phyloP scores from a whole-genome alignment of 768 basidiomycete genomes.

The Antrodiella citrinella region DNA sequence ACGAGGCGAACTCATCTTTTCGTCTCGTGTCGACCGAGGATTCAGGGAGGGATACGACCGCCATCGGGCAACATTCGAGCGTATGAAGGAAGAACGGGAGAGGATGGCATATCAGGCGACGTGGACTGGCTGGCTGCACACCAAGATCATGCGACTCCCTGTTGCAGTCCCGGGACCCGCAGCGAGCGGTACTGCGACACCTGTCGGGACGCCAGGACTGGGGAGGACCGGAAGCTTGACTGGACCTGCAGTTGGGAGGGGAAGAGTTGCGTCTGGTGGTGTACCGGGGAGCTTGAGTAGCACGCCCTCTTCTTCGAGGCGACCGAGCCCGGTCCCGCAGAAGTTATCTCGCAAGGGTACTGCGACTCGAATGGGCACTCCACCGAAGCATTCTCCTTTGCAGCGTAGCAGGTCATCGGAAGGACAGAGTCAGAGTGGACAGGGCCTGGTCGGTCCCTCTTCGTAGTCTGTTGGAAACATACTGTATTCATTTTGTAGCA shows the following conservation, averaged over 20 bases:
- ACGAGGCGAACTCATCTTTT: slow-evolving; percentile 95
- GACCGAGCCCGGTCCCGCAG: slow-evolving; percentile 18
- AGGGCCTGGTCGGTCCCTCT: no score
- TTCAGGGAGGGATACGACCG: slow-evolving; percentile 93
- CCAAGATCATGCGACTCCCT: slow-evolving; percentile 17
- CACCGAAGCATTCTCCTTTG: neutral
- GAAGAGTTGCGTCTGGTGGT: slow-evolving; percentile 2
- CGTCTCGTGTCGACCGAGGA: slow-evolving; percentile 68
- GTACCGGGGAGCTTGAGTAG: slow-evolving; percentile 4
- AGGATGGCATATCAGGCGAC: slow-evolving; percentile 26
- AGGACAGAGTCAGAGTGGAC: no score
- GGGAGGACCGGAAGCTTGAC: slow-evolving; percentile 6
- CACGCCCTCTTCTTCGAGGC: slow-evolving; percentile 15
- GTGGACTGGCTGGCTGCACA: slow-evolving; percentile 23
- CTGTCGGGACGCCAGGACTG: slow-evolving; percentile 2
- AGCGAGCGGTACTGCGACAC: slow-evolving; percentile 11
- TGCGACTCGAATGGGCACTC: neutral
- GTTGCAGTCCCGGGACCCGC: neutral
- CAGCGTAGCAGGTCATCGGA: no score
- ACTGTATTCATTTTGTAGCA: no score
- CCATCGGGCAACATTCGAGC: slow-evolving; percentile 83
- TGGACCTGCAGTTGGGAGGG: slow-evolving; percentile 8
- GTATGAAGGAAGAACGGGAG: slow-evolving; percentile 59
- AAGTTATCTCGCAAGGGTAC: neutral
- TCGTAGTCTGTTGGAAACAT: no score